Percentiles rank a stretch among this genome's conserved stretches.
Evolutionary conservation across 805 yeast genomes (phyloP).

Genomic region (Candida germanica): DNA sequence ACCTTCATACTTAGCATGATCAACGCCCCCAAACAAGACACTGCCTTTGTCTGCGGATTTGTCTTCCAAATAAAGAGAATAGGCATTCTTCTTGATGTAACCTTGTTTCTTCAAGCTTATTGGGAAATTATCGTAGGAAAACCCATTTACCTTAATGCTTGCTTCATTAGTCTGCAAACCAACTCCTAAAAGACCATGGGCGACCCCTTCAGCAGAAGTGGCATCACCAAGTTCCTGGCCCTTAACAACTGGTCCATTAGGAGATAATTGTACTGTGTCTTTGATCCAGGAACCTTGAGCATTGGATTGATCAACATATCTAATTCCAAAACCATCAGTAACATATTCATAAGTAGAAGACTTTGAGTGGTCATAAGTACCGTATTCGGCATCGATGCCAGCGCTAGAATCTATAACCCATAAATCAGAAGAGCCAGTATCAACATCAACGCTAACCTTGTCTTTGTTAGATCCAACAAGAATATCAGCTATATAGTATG

Average conservation of each 20-base stretch:
- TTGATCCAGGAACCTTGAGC: conserved; percentile 28
- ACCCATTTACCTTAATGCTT: not conserved
- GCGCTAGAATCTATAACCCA: conserved; percentile 32
- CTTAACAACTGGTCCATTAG: conserved; percentile 10
- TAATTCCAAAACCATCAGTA: conserved; percentile 36
- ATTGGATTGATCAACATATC: conserved; percentile 45
- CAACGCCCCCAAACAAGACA: conserved; percentile 34
- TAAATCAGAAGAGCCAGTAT: conserved; percentile 41
- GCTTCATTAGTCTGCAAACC: conserved; percentile 14
- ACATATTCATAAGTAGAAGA: conserved; percentile 33
- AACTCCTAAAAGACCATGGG: conserved; percentile 19
- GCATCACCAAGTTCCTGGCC: conserved; percentile 17
- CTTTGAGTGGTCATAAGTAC: conserved; percentile 31
- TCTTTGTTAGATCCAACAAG: conserved; percentile 24
- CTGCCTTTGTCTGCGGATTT: conserved; percentile 20
- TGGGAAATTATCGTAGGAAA: conserved; percentile 38
- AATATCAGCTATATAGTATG: conserved; percentile 3
- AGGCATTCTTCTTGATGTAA: conserved; percentile 30
- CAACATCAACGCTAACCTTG: conserved; percentile 28
- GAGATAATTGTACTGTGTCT: conserved; percentile 14
- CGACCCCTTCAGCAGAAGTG: conserved; percentile 1
- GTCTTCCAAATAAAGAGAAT: conserved; percentile 35
- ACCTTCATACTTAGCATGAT: conserved; percentile 20
- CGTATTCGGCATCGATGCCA: conserved; percentile 20
- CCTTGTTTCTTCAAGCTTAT: conserved; percentile 30